These are phyloP conservation scores for Lenzites betulinus DNA, from an alignment of 768 basidiomycete genomes.

Conservation along the genomic window DNA sequence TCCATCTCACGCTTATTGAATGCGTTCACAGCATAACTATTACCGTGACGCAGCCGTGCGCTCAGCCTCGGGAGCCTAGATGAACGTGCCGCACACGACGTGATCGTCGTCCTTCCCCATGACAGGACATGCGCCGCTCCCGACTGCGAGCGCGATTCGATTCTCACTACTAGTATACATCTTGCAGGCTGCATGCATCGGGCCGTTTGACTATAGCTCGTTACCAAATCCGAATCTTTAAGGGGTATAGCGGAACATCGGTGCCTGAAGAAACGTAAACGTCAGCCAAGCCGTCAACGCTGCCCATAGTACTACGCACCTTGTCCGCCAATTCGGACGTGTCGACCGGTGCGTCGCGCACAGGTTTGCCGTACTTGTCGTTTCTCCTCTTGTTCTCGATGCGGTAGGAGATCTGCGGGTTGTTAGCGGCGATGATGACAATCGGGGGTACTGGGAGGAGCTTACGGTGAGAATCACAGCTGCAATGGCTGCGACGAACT, in stretches of 20 bases:
- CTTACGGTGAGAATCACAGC: conserved; percentile 52
- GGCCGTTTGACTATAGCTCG: no score
- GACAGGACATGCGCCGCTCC: no score
- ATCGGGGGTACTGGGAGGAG: not conserved
- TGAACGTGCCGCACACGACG: no score
- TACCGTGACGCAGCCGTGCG: no score
- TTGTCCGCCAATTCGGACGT: conserved; percentile 30
- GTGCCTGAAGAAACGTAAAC: conserved; percentile 12
- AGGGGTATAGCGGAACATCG: conserved; percentile 26
- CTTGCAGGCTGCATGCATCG: no score
- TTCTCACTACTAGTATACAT: no score
- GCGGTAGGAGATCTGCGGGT: conserved; percentile 58
- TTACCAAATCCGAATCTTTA: not conserved
- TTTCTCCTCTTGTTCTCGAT: conserved; percentile 45
- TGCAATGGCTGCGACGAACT: conserved; percentile 57
- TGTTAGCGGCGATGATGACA: not conserved
- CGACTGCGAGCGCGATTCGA: no score
- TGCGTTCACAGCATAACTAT: no score
- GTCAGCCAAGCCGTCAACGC: not conserved
- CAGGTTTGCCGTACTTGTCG: conserved; percentile 26
- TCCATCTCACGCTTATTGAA: no score
- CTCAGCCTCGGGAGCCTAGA: no score
- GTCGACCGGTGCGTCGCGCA: conserved; percentile 28
- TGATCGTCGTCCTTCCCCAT: no score
- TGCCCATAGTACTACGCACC: conserved; percentile 8